Evolutionary conservation across 73 alveolate species (phyloP).

Genomic region (Tetrahymena malaccensis): DNA sequence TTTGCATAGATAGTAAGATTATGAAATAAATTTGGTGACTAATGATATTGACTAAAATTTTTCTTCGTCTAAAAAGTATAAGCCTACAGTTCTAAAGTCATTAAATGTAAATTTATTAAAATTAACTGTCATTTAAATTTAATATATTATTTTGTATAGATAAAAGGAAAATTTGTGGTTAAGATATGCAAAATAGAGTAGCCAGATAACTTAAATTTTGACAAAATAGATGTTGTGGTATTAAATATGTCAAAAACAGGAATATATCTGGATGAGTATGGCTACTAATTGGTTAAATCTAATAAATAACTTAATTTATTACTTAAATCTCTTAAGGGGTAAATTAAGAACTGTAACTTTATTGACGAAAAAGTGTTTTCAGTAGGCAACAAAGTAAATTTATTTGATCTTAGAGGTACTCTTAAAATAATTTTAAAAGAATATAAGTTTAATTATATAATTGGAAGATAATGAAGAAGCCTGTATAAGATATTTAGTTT

Average conservation of each 20-base stretch:
- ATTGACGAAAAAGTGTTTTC: neutral
- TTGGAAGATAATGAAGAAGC: neutral
- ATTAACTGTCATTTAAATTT: neutral
- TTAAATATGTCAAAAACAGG: neutral
- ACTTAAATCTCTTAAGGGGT: neutral
- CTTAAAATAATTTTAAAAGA: neutral
- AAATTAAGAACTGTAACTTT: neutral
- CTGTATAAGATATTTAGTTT: neutral
- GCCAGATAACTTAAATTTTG: neutral
- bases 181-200: neutral
- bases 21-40: neutral
- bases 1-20: neutral
- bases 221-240: neutral
- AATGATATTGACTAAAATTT: neutral
- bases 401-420: neutral
- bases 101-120: neutral
- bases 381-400: neutral
- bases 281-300: neutral
- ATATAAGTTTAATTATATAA: neutral
- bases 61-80: neutral
- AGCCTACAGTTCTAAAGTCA: neutral
- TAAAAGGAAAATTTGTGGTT: neutral
- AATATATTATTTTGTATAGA: neutral
- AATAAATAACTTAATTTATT: neutral
- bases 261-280: neutral